Percentiles rank a stretch among this genome's conserved stretches.
phyloP scores from a whole-genome alignment of 1,284 basidiomycete species.

The Microbotryum saponariae region DNA sequence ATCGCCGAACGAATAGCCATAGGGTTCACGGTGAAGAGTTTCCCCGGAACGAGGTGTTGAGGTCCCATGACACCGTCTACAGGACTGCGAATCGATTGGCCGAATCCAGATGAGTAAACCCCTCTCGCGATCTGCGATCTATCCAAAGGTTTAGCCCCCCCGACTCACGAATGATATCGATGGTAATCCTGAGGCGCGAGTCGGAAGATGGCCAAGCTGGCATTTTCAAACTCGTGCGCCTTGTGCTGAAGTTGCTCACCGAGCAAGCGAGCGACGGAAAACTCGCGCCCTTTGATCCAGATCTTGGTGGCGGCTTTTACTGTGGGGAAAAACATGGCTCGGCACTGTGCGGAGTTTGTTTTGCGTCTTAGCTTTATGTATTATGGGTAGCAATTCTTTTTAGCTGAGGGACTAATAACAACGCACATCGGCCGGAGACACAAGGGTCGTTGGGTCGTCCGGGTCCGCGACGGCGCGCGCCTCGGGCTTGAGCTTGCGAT shows the following conservation, averaged over 20 bases:
- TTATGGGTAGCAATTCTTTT: no score
- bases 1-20: constrained; percentile 46
- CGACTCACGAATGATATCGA: constrained; percentile 48
- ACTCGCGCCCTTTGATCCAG: constrained; percentile 97
- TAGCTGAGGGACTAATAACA: no score
- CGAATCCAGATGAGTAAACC: no score
- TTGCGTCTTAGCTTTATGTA: no score
- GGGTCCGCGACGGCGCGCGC: constrained; percentile 70
- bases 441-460: constrained; percentile 64
- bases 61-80: constrained; percentile 52
- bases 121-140: no score
- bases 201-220: constrained; percentile 74
- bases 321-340: constrained; percentile 85
- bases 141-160: neutral
- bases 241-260: constrained; percentile 67
- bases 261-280: constrained; percentile 68
- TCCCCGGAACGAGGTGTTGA: constrained; percentile 71
- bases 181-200: constrained; percentile 94
- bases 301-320: constrained; percentile 74
- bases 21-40: constrained; percentile 75
- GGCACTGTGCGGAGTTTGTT: constrained; percentile 47
- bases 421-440: constrained; percentile 69
- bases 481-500: constrained; percentile 75
- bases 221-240: constrained; percentile 63
- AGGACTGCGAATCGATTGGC: neutral